These are phyloP conservation scores for Sequoia sempervirens DNA, from an alignment of 75 land plant species.

Conservation along the genomic window DNA sequence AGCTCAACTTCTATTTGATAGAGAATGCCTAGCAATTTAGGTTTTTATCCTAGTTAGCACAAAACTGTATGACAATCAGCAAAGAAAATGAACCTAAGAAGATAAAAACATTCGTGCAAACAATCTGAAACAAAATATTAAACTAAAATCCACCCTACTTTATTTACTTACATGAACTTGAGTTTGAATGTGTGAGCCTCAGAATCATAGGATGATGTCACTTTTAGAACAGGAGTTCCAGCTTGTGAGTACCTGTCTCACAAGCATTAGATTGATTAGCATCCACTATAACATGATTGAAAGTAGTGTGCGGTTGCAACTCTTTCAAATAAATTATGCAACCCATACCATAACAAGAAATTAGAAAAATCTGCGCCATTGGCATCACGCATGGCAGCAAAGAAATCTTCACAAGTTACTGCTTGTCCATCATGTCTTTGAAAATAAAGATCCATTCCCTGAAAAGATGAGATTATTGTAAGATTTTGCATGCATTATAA, in stretches of 20 bases:
- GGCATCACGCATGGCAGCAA: conserved; percentile 95
- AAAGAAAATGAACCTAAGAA: neutral
- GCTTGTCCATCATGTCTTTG: conserved; percentile 96
- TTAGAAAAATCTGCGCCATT: conserved; percentile 79
- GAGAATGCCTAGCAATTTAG: neutral
- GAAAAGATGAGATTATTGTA: neutral
- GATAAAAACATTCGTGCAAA: neutral
- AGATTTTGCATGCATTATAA: neutral
- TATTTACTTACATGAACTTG: conserved; percentile 68
- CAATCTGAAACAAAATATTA: neutral
- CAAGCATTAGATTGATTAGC: neutral
- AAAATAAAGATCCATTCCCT: conserved; percentile 99
- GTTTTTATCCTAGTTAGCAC: neutral
- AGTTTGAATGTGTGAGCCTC: conserved; percentile 61
- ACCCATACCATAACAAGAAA: conserved; percentile 69
- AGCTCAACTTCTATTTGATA: neutral
- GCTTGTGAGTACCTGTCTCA: conserved; percentile 89
- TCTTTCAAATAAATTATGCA: neutral
- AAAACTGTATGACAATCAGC: neutral
- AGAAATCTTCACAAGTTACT: conserved; percentile 95
- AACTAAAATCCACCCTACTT: neutral
- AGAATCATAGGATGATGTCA: conserved; percentile 72
- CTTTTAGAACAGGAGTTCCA: conserved; percentile 82
- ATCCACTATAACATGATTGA: neutral
- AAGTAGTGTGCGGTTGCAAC: neutral